These are phyloP conservation scores for Obba rivulosa DNA, from an alignment of 768 basidiomycete species.

Conservation along the genomic window DNA sequence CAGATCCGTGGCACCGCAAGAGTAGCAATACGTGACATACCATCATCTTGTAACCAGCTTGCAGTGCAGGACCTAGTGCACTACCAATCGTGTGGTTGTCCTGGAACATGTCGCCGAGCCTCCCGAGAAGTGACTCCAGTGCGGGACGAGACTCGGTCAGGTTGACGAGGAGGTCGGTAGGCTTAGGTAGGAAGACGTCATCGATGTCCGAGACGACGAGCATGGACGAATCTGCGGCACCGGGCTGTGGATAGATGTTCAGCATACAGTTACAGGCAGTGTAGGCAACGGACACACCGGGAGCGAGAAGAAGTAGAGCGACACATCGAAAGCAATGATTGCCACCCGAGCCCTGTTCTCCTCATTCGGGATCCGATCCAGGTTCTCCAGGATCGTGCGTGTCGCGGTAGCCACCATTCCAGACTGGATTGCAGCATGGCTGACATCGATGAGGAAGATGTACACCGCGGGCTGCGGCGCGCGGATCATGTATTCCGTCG, in stretches of 20 bases:
- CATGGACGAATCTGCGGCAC: slow-evolving; percentile 80
- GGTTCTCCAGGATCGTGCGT: slow-evolving; percentile 89
- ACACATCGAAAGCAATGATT: slow-evolving; percentile 86
- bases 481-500: slow-evolving; percentile 99
- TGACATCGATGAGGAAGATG: slow-evolving; percentile 95
- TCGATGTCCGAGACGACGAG: slow-evolving; percentile 96
- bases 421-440: slow-evolving; percentile 85
- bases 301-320: slow-evolving; percentile 95
- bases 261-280: not conserved
- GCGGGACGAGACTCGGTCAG: slow-evolving; percentile 76
- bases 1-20: not conserved
- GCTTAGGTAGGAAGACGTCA: slow-evolving; percentile 96
- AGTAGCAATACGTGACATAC: slow-evolving; percentile 32
- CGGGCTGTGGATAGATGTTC: slow-evolving; percentile 39
- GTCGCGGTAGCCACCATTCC: slow-evolving; percentile 99
- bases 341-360: slow-evolving; percentile 90
- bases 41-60: slow-evolving; percentile 95
- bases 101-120: slow-evolving; percentile 95
- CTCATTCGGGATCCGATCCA: slow-evolving; percentile 94
- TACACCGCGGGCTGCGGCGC: slow-evolving; percentile 97
- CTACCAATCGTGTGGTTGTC: slow-evolving; percentile 93
- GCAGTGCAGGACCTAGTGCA: slow-evolving; percentile 90
- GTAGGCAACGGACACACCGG: slow-evolving; percentile 41
- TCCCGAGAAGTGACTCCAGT: slow-evolving; percentile 74
- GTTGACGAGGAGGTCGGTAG: slow-evolving; percentile 94